Evolutionary conservation across 192 early-diverging fungal genomes (phyloP), one percentile per base, ranked within the genome.

Genomic region (Geranomyces michiganensis): DNA sequence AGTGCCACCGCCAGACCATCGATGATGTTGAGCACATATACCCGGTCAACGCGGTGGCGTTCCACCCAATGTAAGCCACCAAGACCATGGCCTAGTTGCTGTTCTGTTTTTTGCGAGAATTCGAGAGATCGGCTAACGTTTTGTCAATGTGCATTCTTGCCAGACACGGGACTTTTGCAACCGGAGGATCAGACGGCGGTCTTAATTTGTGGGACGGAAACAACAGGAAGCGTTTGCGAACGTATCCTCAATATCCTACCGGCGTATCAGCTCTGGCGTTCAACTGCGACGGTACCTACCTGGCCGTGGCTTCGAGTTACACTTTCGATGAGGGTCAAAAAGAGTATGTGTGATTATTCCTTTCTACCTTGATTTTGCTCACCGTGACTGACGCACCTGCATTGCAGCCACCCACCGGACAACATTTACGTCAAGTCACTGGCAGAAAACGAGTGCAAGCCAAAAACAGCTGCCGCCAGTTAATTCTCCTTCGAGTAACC

Each of bases 261-360:
- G 86, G 90, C 27, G 85, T 99, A 55, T 77, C 95, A 1, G 82
- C 90, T 8, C 81, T 99, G 30, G 85, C 87, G 26, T 96, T 97
- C 79, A 92, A 85, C 56, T 83, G 83, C 17, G 89, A 93, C 70
- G 97, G 96, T 2, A 83, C 63, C 41, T 70, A 78, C 27, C 77
- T 99, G 64, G 96, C 97, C 14, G 79, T 97, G 43, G 96, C 96
- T 0, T 87, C 90, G 22, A 93, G 91, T 21, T 99, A 99, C 80
- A 94, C 94, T 1, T 99, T 88, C 77, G 97, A 99, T 56, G 93
- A 96, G 68, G 95, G 94, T 45, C 92, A 95, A 65, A 93, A 92
- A 72, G 90, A 92, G 85, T 86, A 73, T 9, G 65, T 67, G 36
- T 8, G n/a, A n/a, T 62, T 63, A 24, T 30, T 29, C 13, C 43